phyloP scores from a whole-genome alignment of 129 eudicot species.

The Flaveria robusta region DNA sequence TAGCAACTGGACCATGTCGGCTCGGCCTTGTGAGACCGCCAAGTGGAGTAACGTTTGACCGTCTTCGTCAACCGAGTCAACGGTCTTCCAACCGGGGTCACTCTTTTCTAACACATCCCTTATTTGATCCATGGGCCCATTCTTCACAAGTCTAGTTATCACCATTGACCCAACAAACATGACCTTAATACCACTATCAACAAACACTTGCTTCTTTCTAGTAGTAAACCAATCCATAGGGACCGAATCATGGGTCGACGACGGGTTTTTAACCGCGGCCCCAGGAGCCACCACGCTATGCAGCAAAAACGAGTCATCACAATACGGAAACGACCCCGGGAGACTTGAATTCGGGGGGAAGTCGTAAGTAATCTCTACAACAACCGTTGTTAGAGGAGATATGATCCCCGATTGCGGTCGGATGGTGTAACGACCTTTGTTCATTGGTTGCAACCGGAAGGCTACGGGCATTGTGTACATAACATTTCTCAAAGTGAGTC shows the following conservation, averaged over 20 bases:
- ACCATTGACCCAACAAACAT: conserved; percentile 77
- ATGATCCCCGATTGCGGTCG: conserved; percentile 73
- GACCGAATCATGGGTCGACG: conserved; percentile 54
- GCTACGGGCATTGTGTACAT: conserved; percentile 96
- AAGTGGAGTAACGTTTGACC: conserved; percentile 74
- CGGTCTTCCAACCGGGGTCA: conserved; percentile 53
- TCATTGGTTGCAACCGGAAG: conserved; percentile 60
- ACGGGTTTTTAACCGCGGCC: conserved; percentile 55
- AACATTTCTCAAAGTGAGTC: conserved; percentile 65
- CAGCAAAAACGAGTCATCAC: conserved; percentile 61
- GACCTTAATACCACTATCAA: conserved; percentile 68
- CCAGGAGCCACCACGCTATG: conserved; percentile 91
- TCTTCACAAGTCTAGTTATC: conserved; percentile 53
- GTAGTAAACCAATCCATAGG: conserved; percentile 84
- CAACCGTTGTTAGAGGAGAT: conserved; percentile 55
- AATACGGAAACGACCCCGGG: conserved; percentile 53
- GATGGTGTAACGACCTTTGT: conserved; percentile 53
- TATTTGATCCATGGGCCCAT: conserved; percentile 63
- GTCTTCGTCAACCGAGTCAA: conserved; percentile 57
- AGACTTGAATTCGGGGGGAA: conserved; percentile 43
- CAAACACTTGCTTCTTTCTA: conserved; percentile 73
- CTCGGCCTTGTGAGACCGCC: conserved; percentile 58
- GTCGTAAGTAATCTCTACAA: conserved; percentile 53
- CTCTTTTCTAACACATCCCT: conserved; percentile 68
- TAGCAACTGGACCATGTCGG: conserved; percentile 67